Evolutionary conservation across 2,329 filamentous ascomycete genomes (phyloP), one percentile per base, ranked within the genome.

Genomic region (Phaeomoniella chlamydospora): DNA sequence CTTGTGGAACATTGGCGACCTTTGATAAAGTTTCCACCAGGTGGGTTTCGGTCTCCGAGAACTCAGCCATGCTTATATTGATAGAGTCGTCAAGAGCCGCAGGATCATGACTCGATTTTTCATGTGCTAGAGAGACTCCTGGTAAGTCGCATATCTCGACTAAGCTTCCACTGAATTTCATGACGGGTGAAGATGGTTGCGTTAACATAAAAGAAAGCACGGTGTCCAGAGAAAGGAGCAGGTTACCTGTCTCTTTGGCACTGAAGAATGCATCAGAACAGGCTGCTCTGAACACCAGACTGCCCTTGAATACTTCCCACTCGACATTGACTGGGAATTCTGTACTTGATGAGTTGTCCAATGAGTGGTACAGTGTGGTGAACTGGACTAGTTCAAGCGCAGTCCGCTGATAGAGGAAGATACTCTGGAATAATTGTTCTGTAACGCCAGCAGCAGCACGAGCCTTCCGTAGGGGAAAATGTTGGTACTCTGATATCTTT

Each of bases 281-380:
- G 3, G 85, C 83, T 13, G 76, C 67, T 10, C 82, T 75, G 78
- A 86, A 90, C 0, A 74, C 42, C 1, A 92, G 51, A 0, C 56
- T 48, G 13, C 69, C 56, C 0, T 57, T 60, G 0, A 70, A 53
- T 4, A 72, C 56, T 51, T 93, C 84, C 52, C 90, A 74, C 57
- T 94, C 87, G 2, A 84, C 70, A 46, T 83, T 90, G 3, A 93
- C 58, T 0, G 83, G 78, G 52, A 87, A 92, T 43, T 93, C 85
- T 1, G 88, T 75, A 15, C 77, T 70, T 0, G 83, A 77, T 3
- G 61, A 58, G 1, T 78, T 73, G 12, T 67, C 64, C 1, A 81
- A 54, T 2, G 82, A 85, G 26, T 62, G 65, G 45, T 82, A 74
- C 3, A 88, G 50, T 0, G 45, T 35, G 1, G 49, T 30, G 0